Evolutionary conservation across 2,329 filamentous ascomycete species (phyloP).

Genomic region (Ascochyta rabiei): DNA sequence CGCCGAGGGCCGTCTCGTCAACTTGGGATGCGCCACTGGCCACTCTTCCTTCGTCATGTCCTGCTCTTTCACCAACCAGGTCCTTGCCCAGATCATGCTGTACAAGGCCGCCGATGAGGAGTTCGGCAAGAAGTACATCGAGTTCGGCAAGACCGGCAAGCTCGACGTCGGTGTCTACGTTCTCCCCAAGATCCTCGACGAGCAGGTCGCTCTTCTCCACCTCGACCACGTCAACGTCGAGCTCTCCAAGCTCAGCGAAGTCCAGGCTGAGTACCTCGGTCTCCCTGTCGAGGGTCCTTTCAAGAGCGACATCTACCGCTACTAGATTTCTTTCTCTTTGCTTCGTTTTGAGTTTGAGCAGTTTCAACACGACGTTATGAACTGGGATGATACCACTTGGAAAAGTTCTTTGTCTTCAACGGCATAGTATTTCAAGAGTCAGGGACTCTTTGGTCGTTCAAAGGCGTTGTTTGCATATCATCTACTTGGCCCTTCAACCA

Average conservation of each 20-base stretch:
- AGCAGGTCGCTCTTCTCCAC: slow-evolving; percentile 96
- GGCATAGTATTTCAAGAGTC: slow-evolving; percentile 55
- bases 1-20: slow-evolving; percentile 97
- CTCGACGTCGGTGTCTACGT: slow-evolving; percentile 93
- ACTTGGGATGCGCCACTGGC: slow-evolving; percentile 97
- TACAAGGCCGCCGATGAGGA: slow-evolving; percentile 89
- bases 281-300: slow-evolving; percentile 85
- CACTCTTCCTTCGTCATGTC: slow-evolving; percentile 99
- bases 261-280: slow-evolving; percentile 94
- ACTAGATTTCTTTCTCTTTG: slow-evolving; percentile 46
- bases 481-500: slow-evolving; percentile 48
- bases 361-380: slow-evolving; percentile 66
- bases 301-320: slow-evolving; percentile 87
- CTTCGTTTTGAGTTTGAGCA: slow-evolving; percentile 29
- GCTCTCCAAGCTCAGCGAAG: slow-evolving; percentile 81
- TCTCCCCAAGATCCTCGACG: slow-evolving; percentile 97
- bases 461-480: slow-evolving; percentile 48
- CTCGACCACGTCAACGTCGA: slow-evolving; percentile 92
- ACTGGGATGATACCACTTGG: slow-evolving; percentile 59
- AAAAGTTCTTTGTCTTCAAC: slow-evolving; percentile 67
- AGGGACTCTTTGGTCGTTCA: slow-evolving; percentile 39
- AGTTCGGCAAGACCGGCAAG: slow-evolving; percentile 92
- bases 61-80: slow-evolving; percentile 99
- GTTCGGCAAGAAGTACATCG: slow-evolving; percentile 92
- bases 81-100: slow-evolving; percentile 97